Base-by-base conservation (phyloP, 2,329 filamentous ascomycete genomes). In the Sclerotinia borealis region DNA sequence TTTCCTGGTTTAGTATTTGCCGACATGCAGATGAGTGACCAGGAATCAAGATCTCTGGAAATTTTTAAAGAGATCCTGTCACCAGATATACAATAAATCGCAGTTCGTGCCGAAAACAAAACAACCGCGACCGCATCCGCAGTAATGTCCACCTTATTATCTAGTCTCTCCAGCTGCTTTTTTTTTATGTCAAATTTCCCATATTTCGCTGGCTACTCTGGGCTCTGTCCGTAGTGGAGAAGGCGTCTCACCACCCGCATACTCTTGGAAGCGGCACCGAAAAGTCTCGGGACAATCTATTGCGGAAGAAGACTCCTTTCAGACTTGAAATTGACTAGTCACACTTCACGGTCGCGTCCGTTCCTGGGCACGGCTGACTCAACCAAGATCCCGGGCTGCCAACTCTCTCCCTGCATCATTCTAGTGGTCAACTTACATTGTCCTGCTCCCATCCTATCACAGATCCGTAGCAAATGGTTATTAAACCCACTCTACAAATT, bases 31-130 rank as follows among this genome's bases (percentile, higher is more conserved):
- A 56, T 17, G 49, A 62, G 8, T n/a, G 34, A 39, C 25, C 41
- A 58, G 13, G 2, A 56, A 36, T 62, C 31, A 47, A 49, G 41
- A 62, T 62, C 51, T 56, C 15, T 49, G 34, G 51, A 10, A 49
- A 13, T 2, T 11, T 13, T 17, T 39, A 55, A 25, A 13, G 31
- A 47, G 36, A 34, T 34, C 19, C 31, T 13, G 13, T 39, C 13
- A 31, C 25, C 17, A 36, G 27, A 9, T 13, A 10, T 34, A 29
- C 41, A n/a, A 27, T 25, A 48, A 48, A 49, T 49, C 13, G 22
- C 22, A 29, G 7, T 43, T 62, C 25, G 51, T 31, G 50, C 43
- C 3, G 6, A 49, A 49, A 45, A 29, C 25, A 8, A 1, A 17
- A 25, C 29, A 11, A 62, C 19, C 11, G 34, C 31, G 31, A 17